A percentile compares a stretch with the other conserved stretches of the same genome.
Evolutionary conservation across 768 basidiomycete species (phyloP).

Genomic region (Chalciporus chontae): DNA sequence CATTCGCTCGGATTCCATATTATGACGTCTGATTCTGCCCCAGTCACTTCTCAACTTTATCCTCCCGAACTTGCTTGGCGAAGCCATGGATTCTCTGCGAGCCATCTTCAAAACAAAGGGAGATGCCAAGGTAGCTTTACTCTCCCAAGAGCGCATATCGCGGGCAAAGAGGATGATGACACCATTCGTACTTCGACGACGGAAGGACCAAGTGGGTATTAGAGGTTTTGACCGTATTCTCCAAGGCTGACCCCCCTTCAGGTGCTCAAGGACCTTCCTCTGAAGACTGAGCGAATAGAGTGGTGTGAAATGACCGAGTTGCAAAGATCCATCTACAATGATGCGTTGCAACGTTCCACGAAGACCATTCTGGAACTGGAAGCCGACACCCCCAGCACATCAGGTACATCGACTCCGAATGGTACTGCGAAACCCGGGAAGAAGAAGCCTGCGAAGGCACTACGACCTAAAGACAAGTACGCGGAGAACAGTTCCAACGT

Average conservation of each 20-base stretch:
- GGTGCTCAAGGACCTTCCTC: slow-evolving; percentile 91
- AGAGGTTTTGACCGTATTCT: background rate
- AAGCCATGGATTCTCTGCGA: slow-evolving; percentile 72
- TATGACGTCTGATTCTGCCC: slow-evolving; percentile 3
- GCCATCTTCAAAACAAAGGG: slow-evolving; percentile 97
- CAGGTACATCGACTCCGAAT: slow-evolving; percentile 32
- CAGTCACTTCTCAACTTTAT: slow-evolving; percentile 99
- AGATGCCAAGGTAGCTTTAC: slow-evolving; percentile 82
- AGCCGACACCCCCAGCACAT: slow-evolving; percentile 21
- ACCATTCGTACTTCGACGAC: slow-evolving; percentile 93
- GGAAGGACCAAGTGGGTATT: slow-evolving; percentile 83
- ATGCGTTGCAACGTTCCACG: slow-evolving; percentile 80
- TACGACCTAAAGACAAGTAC: slow-evolving; percentile 64
- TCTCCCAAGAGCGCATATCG: slow-evolving; percentile 90
- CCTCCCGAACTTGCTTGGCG: slow-evolving; percentile 83
- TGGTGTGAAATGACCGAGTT: slow-evolving; percentile 90
- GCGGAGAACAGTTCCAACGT: slow-evolving; percentile 87
- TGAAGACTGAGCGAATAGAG: slow-evolving; percentile 89
- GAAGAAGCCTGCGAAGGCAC: slow-evolving; percentile 31
- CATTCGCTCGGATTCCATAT: slow-evolving; percentile 2
- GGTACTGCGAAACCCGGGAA: slow-evolving; percentile 25
- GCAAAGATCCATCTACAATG: slow-evolving; percentile 81
- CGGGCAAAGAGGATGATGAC: slow-evolving; percentile 99
- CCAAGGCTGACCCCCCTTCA: slow-evolving; percentile 26
- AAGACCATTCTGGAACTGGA: slow-evolving; percentile 65